These are phyloP conservation scores for Penicillium fimorum DNA, from an alignment of 495 filamentous ascomycete genomes.

Conservation along the genomic window DNA sequence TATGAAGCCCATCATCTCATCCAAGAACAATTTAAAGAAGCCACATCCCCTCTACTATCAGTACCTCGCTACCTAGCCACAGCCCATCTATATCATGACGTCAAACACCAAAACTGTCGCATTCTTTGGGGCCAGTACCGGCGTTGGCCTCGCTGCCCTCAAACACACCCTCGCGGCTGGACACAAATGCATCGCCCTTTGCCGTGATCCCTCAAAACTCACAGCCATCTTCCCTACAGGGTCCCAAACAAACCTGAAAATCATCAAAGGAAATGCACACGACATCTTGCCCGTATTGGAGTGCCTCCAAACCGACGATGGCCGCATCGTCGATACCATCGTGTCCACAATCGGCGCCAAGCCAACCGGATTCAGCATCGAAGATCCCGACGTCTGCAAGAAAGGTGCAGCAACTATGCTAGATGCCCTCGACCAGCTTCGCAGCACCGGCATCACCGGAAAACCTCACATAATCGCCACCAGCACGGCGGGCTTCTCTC, in stretches of 20 bases:
- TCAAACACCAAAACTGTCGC: slow-evolving; percentile 32
- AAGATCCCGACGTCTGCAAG: slow-evolving; percentile 59
- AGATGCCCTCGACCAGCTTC: slow-evolving; percentile 37
- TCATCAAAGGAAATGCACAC: slow-evolving; percentile 53
- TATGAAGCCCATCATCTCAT: background rate
- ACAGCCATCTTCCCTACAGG: slow-evolving; percentile 37
- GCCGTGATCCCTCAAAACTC: slow-evolving; percentile 63
- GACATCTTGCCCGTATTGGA: slow-evolving; percentile 39
- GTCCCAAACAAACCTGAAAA: slow-evolving; percentile 39
- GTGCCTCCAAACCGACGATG: slow-evolving; percentile 30
- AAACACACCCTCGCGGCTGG: slow-evolving; percentile 49
- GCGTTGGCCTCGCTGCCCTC: slow-evolving; percentile 47
- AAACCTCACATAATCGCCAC: slow-evolving; percentile 48
- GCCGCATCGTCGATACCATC: slow-evolving; percentile 29
- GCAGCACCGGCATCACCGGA: slow-evolving; percentile 14
- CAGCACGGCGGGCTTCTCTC: slow-evolving; percentile 54
- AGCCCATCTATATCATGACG: slow-evolving; percentile 12
- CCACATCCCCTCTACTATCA: background rate
- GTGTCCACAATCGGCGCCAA: slow-evolving; percentile 36
- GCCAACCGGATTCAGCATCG: slow-evolving; percentile 32
- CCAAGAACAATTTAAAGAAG: background rate
- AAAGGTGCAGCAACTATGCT: slow-evolving; percentile 49
- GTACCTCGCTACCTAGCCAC: background rate
- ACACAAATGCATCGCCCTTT: slow-evolving; percentile 51
- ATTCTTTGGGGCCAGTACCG: slow-evolving; percentile 55